Conservation (phyloP, 2,329 filamentous ascomycete species). For the Leptosphaerulina australis region DNA sequence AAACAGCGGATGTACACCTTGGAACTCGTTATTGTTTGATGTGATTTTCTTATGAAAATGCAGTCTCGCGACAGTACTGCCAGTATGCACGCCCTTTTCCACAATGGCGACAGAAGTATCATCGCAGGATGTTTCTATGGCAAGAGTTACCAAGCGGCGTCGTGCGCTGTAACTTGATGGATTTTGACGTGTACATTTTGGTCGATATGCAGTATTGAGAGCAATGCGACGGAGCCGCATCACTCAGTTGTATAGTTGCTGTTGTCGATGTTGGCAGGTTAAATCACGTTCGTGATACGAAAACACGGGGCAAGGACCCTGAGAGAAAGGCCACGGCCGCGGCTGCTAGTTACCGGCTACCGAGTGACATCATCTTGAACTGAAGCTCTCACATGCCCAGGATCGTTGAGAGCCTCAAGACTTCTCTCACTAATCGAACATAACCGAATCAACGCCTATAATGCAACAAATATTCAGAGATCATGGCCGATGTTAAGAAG, state of each 20-base stretch:
- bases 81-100: conserved; percentile 55
- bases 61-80: conserved; percentile 58
- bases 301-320: conserved; percentile 9
- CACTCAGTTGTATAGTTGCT: not conserved
- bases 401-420: not conserved
- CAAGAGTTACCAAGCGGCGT: conserved; percentile 59
- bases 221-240: conserved; percentile 30
- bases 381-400: conserved; percentile 4
- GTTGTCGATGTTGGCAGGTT: not conserved
- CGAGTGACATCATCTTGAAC: conserved; percentile 4
- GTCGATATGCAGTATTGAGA: conserved; percentile 10
- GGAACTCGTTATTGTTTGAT: conserved; percentile 74
- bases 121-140: conserved; percentile 87
- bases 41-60: conserved; percentile 84
- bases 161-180: not conserved
- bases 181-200: conserved; percentile 7
- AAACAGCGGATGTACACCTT: conserved; percentile 79
- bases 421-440: not conserved
- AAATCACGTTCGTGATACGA: conserved; percentile 1
- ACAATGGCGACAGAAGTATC: conserved; percentile 90
- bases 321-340: not conserved
- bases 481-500: conserved; percentile 54
- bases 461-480: conserved; percentile 20
- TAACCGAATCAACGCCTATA: conserved; percentile 14
- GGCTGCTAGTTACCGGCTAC: not conserved